Evolutionary conservation across 2,329 filamentous ascomycete species (phyloP).

Genomic region (Verticillium nubilum): DNA sequence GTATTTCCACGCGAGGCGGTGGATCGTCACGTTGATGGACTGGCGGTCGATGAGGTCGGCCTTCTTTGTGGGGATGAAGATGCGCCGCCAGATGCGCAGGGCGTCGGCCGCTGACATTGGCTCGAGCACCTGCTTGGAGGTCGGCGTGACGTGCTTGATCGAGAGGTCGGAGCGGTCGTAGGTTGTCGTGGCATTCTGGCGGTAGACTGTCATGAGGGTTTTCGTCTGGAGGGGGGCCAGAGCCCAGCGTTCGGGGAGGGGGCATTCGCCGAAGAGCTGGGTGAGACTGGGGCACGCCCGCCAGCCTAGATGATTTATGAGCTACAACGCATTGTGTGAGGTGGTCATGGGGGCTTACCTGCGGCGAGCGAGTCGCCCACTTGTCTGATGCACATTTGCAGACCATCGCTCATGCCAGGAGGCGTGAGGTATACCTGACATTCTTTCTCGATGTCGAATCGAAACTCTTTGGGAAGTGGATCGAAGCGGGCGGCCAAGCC

Average conservation of each 20-base stretch:
- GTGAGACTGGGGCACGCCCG: constrained; percentile 11
- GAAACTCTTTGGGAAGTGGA: neutral
- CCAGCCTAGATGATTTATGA: constrained; percentile 7
- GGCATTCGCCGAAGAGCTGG: constrained; percentile 7
- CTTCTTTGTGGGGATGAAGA: constrained; percentile 5
- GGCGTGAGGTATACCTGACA: constrained; percentile 11
- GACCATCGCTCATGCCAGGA: constrained; percentile 8
- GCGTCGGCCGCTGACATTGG: constrained; percentile 8
- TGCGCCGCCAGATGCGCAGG: constrained; percentile 8
- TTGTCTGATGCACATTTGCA: constrained; percentile 15
- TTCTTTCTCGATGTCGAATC: constrained; percentile 5
- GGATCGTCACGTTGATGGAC: constrained; percentile 11
- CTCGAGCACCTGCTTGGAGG: neutral
- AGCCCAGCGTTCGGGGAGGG: constrained; percentile 8
- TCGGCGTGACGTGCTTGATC: constrained; percentile 12
- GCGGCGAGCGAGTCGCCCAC: constrained; percentile 10
- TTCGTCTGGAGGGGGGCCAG: constrained; percentile 3
- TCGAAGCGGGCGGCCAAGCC: constrained; percentile 12
- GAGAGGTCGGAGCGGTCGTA: constrained; percentile 13
- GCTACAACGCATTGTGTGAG: neutral
- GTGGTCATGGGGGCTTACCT: constrained; percentile 4
- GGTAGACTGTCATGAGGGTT: constrained; percentile 14
- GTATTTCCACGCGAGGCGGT: constrained; percentile 14
- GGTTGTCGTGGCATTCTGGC: constrained; percentile 8
- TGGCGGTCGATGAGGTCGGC: constrained; percentile 9